Base-by-base conservation (phyloP, 176 grass and related monocot species). In the Elymus sibiricus region DNA sequence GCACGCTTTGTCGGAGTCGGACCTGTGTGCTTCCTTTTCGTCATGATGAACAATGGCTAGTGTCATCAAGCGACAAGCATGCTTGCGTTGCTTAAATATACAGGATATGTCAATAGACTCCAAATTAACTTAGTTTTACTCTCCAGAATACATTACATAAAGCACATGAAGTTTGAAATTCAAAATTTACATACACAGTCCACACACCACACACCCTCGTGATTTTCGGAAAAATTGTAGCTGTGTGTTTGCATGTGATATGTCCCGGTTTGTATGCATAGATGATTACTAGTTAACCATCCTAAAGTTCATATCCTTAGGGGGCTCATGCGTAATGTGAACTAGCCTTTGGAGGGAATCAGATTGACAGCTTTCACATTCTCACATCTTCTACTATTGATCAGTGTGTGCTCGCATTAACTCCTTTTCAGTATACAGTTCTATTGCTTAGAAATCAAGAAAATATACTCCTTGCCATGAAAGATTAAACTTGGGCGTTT, bases 1-100 rank as follows among this genome's bases (percentile, higher is more conserved):
- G 1, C 22, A 40, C 49, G 49, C 47, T 63, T 80, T 80, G n/a
- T n/a, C n/a, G n/a, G n/a, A n/a, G 84, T 86, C 84, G 4, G 19
- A 46, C 27, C 22, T 74, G 63, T 59, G 28, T 37, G 28, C 11
- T 59, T 88, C 63, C 79, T 43, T 82, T 46, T 70, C 79, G 12
- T 19, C 70, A n/a, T n/a, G n/a, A 42, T 66, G 43, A 75, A n/a
- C 26, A 39, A 53, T 29, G 85, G 16, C n/a, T 39, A 4, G 49
- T 38, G 25, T 42, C n/a, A 69, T 65, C n/a, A n/a, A n/a, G n/a
- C n/a, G n/a, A n/a, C 28, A 61, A 15, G 37, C 38, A 32, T 26
- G 34, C 12, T 49, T 26, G 35, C 31, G 40, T 49, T 17, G 78
- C 38, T 29, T 21, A 60, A 8, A 39, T 37, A 37, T 37, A 7